phyloP scores from a whole-genome alignment of 225 moss, liverwort and hornwort species.

The Rhytidiadelphus loreus region DNA sequence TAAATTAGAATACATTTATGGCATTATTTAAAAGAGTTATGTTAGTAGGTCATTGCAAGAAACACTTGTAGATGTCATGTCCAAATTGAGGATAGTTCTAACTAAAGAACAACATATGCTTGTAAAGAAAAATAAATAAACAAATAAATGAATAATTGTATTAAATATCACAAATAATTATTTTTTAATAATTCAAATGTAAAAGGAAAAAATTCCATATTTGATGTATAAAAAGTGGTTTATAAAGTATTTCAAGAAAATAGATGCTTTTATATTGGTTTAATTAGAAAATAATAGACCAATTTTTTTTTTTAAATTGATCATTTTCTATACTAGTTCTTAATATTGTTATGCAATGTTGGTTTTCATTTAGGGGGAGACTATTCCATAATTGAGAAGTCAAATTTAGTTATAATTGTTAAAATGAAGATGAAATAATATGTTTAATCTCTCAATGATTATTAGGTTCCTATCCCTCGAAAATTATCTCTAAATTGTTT shows the following conservation, averaged over 20 bases:
- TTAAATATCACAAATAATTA: background rate
- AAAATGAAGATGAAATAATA: background rate
- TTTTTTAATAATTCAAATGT: background rate
- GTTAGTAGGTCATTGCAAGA: background rate
- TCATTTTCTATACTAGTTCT: no score
- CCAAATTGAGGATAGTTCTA: background rate
- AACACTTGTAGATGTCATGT: background rate
- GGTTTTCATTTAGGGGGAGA: background rate
- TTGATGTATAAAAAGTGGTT: background rate
- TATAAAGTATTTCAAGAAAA: background rate
- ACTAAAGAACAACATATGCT: background rate
- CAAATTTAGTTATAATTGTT: background rate
- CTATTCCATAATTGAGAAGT: background rate
- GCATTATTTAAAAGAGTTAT: background rate
- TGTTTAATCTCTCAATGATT: background rate
- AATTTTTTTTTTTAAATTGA: background rate
- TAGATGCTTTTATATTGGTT: background rate
- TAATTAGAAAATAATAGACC: background rate
- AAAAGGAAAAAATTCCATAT: background rate
- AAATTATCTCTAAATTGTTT: background rate
- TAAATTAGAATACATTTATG: background rate
- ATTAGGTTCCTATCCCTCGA: fast-evolving
- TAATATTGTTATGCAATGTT: background rate
- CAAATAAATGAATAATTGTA: fast-evolving
- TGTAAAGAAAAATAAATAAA: background rate